Conservation (phyloP, 345 rosid genomes). For the Murraya paniculata region DNA sequence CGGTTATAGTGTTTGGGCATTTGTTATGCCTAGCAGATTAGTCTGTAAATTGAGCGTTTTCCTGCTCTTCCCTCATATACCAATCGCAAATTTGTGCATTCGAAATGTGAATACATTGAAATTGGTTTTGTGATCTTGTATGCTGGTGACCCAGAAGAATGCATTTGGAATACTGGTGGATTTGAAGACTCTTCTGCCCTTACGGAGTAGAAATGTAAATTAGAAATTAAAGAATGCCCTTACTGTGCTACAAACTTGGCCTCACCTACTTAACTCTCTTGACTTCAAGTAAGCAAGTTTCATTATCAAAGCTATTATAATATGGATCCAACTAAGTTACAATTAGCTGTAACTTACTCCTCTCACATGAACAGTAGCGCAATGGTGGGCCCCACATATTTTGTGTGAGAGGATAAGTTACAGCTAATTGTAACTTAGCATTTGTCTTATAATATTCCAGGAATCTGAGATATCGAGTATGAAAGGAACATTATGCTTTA, state of each 20-base stretch:
- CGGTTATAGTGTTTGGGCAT: not conserved
- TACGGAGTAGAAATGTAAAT: not conserved
- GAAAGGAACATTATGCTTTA: not conserved
- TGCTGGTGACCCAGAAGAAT: not conserved
- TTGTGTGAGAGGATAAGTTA: too few species aligned
- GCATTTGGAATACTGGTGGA: not conserved
- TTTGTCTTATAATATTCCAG: not conserved
- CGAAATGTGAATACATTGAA: not conserved
- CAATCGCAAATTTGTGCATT: not conserved
- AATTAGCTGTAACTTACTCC: too few species aligned
- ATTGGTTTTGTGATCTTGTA: not conserved
- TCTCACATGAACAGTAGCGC: too few species aligned
- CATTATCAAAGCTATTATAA: too few species aligned
- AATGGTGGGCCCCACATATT: too few species aligned
- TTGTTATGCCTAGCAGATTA: too few species aligned
- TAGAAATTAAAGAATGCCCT: not conserved
- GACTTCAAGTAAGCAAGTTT: not conserved
- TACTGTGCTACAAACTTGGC: not conserved
- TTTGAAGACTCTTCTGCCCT: not conserved
- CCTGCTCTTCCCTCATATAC: not conserved
- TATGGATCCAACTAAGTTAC: too few species aligned
- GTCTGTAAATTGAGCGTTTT: not conserved
- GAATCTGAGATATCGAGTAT: not conserved
- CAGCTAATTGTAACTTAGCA: too few species aligned
- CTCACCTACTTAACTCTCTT: not conserved